Percentiles rank a stretch among this genome's conserved stretches.
Conservation (phyloP, 768 basidiomycete genomes). For the Boletus rufocinnamomeus region DNA sequence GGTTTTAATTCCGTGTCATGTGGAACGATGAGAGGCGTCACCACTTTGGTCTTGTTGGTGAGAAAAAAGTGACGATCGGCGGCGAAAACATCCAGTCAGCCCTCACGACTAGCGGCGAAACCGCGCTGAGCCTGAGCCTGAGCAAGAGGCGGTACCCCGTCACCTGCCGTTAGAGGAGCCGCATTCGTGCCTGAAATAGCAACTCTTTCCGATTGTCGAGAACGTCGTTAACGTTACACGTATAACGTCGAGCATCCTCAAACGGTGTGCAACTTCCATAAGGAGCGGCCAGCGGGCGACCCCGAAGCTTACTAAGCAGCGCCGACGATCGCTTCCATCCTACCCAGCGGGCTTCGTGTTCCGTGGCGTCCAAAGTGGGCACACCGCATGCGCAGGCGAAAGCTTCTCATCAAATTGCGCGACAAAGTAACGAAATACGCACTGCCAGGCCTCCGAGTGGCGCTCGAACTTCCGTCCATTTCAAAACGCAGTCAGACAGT, state of each 20-base stretch:
- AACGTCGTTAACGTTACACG: slow-evolving; percentile 29
- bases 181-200: slow-evolving; percentile 4
- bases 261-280: not conserved
- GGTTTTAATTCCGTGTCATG: slow-evolving; percentile 7
- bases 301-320: slow-evolving; percentile 13
- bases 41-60: slow-evolving; percentile 12
- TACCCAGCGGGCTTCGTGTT: not conserved
- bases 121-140: not conserved
- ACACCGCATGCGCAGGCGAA: not conserved
- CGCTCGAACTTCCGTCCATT: slow-evolving; percentile 10
- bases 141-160: slow-evolving; percentile 5
- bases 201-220: not conserved
- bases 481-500: not conserved
- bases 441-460: not conserved
- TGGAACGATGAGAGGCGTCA: slow-evolving; percentile 12
- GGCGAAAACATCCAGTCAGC: not conserved
- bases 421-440: slow-evolving; percentile 2
- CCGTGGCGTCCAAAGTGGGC: slow-evolving; percentile 1
- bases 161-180: not conserved
- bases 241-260: slow-evolving; percentile 28
- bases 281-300: not conserved
- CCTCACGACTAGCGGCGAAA: not conserved
- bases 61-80: not conserved
- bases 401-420: slow-evolving; percentile 2
- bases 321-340: slow-evolving; percentile 11